A percentile compares a stretch with the other conserved stretches of the same genome.
phyloP scores from a whole-genome alignment of 306 rosid species.

The Dalbergia cochinchinensis region DNA sequence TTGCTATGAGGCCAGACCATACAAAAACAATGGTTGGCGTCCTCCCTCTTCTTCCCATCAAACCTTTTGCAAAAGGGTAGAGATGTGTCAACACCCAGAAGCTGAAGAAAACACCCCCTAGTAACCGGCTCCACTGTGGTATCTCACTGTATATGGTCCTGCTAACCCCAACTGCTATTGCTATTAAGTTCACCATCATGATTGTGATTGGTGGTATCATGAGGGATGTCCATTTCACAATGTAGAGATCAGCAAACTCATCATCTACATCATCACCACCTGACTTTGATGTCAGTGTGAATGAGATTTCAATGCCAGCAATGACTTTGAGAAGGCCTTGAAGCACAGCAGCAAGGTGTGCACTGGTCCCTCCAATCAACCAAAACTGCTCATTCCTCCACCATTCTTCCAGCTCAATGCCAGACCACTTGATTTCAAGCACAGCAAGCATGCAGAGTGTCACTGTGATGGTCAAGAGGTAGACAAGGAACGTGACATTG shows the following conservation, averaged over 20 bases:
- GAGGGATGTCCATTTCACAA: constrained; percentile 87
- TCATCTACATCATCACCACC: constrained; percentile 87
- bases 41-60: constrained; percentile 95
- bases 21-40: constrained; percentile 99
- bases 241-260: constrained; percentile 86
- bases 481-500: constrained; percentile 81
- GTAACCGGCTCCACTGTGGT: constrained; percentile 90
- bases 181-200: constrained; percentile 90
- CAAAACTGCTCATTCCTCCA: constrained; percentile 99
- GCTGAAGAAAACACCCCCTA: constrained; percentile 98
- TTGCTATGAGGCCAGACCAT: constrained; percentile 95
- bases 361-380: constrained; percentile 98
- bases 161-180: constrained; percentile 90
- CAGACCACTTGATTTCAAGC: constrained; percentile 95
- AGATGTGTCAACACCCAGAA: constrained; percentile 96
- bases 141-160: constrained; percentile 85
- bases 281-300: constrained; percentile 93
- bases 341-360: constrained; percentile 95
- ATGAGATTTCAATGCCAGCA: constrained; percentile 96
- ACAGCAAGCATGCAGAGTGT: constrained; percentile 87
- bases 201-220: constrained; percentile 96
- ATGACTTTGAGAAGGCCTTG: constrained; percentile 90
- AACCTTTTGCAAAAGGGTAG: constrained; percentile 93
- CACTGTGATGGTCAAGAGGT: constrained; percentile 76
- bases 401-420: constrained; percentile 96